A percentile compares a stretch with the other conserved stretches of the same genome.
Evolutionary conservation across 2,329 filamentous ascomycete species (phyloP).

Genomic region (Zymoseptoria ardabiliae): DNA sequence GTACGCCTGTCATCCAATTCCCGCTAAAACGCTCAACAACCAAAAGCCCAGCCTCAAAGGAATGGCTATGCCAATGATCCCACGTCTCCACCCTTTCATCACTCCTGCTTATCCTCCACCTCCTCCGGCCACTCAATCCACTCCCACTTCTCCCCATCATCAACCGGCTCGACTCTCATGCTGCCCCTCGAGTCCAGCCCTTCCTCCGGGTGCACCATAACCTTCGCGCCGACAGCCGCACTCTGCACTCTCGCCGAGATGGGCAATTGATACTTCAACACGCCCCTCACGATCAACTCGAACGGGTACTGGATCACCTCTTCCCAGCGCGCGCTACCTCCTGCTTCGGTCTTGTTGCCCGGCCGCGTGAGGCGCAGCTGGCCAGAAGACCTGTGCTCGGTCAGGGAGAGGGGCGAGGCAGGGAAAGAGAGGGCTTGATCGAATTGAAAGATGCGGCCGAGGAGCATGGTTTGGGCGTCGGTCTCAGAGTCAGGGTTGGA

Average conservation of each 20-base stretch:
- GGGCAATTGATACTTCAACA: conserved; percentile 71
- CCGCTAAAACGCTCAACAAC: neutral
- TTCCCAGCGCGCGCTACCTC: conserved; percentile 82
- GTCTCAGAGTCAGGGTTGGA: conserved; percentile 42
- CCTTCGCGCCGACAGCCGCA: conserved; percentile 41
- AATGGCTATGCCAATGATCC: neutral
- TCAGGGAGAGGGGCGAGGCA: conserved; percentile 75
- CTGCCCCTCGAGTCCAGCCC: conserved; percentile 23
- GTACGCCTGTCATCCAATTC: neutral
- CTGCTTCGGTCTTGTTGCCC: conserved; percentile 77
- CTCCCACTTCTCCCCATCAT: conserved; percentile 25
- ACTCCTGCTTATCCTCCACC: conserved; percentile 5
- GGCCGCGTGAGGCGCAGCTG: conserved; percentile 76
- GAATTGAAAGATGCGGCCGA: conserved; percentile 82
- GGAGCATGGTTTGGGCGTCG: conserved; percentile 72
- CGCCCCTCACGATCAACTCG: conserved; percentile 83
- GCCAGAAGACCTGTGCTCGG: conserved; percentile 64
- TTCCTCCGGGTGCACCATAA: conserved; percentile 35
- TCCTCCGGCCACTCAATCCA: conserved; percentile 26
- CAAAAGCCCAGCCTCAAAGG: neutral
- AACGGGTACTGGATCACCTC: conserved; percentile 85
- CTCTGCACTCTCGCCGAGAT: conserved; percentile 49
- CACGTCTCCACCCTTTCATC: conserved; percentile 2
- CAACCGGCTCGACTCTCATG: conserved; percentile 24
- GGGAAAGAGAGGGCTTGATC: conserved; percentile 86